Base-by-base conservation (phyloP, 768 basidiomycete species). In the Termitomyces bulborhizus region DNA sequence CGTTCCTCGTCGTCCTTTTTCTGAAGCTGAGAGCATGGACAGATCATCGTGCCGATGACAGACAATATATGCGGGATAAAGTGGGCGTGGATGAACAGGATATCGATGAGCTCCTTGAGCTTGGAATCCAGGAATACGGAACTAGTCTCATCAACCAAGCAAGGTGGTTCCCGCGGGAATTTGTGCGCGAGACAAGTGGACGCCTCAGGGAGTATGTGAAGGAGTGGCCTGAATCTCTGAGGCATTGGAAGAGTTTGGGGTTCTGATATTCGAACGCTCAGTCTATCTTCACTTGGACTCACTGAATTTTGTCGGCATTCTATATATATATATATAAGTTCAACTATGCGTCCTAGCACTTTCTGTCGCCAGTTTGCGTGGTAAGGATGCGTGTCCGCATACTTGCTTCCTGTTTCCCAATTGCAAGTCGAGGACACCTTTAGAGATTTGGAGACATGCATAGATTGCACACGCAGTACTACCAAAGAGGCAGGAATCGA, bases 21-120 rank as follows among this genome's bases (percentile, higher is more conserved):
- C 59, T 77, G 44, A 79, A 78, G 54, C 58, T 79, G 9, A 67
- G 71, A 46, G 76, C 69, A 2, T 78, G 77, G 77, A 57, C 61
- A 27, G 72, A 77, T 54, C 76, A 77, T 57, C 60, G 68, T 11
- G 60, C 51, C 5, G 69, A 74, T 31, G 11, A 27, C 1, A 65
- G 71, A 41, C 9, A 37, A 13, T 64, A 73, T 51, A 67, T 76
- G 60, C 66, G 58, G 42, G 57, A 51, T 18, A 81, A 80, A 63
- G 68, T 71, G 56, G 60, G 64, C 29, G 57, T 69, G 8, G 79
- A 80, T 57, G 69, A 69, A 16, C 54, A 58, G 13, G 79, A 81
- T 59, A 71, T 82, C 40, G 57, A 60, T 4, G 67, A 76, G 48
- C 61, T 80, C 15, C 65, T 82, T 41, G 59, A 60, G 7, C 63